Base-by-base conservation (phyloP, 148 eudicot genomes). In the Selenicereus undatus region DNA sequence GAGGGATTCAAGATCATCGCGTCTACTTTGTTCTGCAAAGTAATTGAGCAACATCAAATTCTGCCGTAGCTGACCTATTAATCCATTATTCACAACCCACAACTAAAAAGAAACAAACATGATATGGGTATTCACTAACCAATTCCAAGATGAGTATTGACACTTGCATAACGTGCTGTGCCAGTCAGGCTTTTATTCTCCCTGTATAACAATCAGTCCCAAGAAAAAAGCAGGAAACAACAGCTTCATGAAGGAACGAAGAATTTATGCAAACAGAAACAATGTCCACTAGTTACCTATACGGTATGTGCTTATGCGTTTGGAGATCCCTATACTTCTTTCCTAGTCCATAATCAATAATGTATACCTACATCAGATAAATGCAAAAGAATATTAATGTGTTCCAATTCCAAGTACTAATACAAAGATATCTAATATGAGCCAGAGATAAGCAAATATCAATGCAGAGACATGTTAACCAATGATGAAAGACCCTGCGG, bases 131-230 rank as follows among this genome's bases (percentile, higher is more conserved):
- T 42, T 43, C 70, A 90, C 97, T 90, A 83, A 96, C 99, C 99
- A 81, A 96, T 89, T 77, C 99, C 98, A 74, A 90, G 92, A 85
- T 96, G 99, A 58, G 99, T 96, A 81, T 96, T 96, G 79, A 94
- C 95, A 90, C 99, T 96, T 48, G 99, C 99, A 89, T 96, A 96
- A 51, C 99, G 99, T 80, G 98, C 98, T 78, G 99, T 96, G 73
- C 99, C 99, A 24, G 99, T 96, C 75, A 93, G 92, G 77, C 90
- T 93, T 85, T 96, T 96, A 83, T 96, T 96, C 81, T 96, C 98
- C 86, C 99, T 96, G 88, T 48, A 83, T 78, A 80, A 0, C 74
- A 43, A 74, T 81, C 36, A 82, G 70, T 27, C 45, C 43, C 52
- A 52, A 73, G 52, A 9, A 74, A 72, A 16, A 13, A 52, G 71